Base-by-base conservation (phyloP, 2,329 filamentous ascomycete species). In the Phialophora chinensis region DNA sequence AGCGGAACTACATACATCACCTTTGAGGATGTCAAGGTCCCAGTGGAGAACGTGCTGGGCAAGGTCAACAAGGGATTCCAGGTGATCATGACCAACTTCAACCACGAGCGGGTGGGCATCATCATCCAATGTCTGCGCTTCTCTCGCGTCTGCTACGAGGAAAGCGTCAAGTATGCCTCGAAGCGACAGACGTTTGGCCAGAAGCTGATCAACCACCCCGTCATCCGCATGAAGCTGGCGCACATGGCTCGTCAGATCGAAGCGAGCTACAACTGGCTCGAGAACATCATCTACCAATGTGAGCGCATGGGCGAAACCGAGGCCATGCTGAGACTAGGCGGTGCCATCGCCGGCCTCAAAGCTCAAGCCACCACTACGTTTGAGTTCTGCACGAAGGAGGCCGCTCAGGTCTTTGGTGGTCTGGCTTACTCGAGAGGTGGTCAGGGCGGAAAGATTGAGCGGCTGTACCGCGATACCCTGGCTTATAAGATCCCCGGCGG, bases 11-110 rank as follows among this genome's bases (percentile, higher is more conserved):
- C 95, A 35, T 99, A 98, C 81, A 90, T 99, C 77, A 97, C 94
- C 52, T 98, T 98, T 73, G 95, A 99, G 80, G 95, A 99, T 77
- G 95, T 98, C 80, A 98, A 98, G 85, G 95, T 99, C 0, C 95
- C 95, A 1, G 95, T 98, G n/a, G 94, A 97, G 86, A 98, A 99
- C 83, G 80, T 99, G 74, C 89, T 99, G 67, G 95, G 95, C 81
- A 98, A 97, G 85, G 90, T 96, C 83, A 97, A 99, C 85, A 90
- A 96, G 79, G 95, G 95, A 47, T 99, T 99, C 88, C 92, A 93
- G 82, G 93, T 96, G 77, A 94, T 99, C 85, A 98, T 98, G 94
- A 97, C 92, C 78, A 97, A 97, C 86, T 97, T 97, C 85, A 98
- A 98, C 87, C 95, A 98, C 85, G 95, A 99, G 83, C 92, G 95